A percentile compares a stretch with the other conserved stretches of the same genome.
Evolutionary conservation across 352 stramenopile species (phyloP).

Genomic region (Pythium aquatile): DNA sequence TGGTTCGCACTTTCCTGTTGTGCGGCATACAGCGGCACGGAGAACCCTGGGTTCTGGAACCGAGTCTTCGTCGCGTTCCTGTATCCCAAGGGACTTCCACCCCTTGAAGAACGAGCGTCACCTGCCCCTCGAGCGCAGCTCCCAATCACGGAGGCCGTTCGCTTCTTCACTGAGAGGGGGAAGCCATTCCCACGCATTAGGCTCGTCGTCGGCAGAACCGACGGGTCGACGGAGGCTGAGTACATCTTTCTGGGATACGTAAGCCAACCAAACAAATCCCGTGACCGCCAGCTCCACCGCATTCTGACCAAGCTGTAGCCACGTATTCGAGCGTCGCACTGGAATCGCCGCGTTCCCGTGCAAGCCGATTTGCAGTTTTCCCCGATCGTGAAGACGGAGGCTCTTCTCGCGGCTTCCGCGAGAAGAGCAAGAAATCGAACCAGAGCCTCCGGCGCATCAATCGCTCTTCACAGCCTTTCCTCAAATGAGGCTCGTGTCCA

Average conservation of each 20-base stretch:
- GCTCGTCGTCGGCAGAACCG: too few species aligned
- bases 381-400: too few species aligned
- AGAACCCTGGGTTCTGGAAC: conserved; percentile 19
- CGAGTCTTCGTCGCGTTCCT: conserved; percentile 10
- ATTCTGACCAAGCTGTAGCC: background rate
- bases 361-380: too few species aligned
- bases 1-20: conserved; percentile 17
- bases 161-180: conserved; percentile 2
- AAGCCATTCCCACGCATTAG: background rate
- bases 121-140: background rate
- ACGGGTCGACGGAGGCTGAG: background rate
- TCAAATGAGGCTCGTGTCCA: too few species aligned
- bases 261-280: background rate
- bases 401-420: too few species aligned
- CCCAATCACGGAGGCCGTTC: background rate
- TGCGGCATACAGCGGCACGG: conserved; percentile 7
- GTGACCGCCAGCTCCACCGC: background rate
- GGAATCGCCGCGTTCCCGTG: background rate
- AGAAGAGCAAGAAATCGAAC: too few species aligned
- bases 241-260: background rate
- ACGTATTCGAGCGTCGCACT: background rate
- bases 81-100: background rate
- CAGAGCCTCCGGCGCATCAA: too few species aligned
- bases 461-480: too few species aligned
- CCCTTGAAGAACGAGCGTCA: too few species aligned